Evolutionary conservation across 2,329 filamentous ascomycete species (phyloP).

Genomic region (Rhinocladiella similis): DNA sequence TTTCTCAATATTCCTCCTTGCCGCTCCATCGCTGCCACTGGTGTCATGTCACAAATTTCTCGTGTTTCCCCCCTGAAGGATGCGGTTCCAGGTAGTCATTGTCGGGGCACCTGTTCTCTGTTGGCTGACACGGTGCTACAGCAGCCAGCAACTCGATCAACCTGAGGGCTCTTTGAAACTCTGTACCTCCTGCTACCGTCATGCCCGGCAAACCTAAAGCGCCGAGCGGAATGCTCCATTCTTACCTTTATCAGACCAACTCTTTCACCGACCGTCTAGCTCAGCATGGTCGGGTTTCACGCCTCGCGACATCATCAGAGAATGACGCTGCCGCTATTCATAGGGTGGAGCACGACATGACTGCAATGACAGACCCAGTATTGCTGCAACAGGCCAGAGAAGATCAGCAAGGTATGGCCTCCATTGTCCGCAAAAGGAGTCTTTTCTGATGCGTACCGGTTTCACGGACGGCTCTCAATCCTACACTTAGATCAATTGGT

Average conservation of each 20-base stretch:
- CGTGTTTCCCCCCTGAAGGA: too few species aligned
- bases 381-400: conserved; percentile 7
- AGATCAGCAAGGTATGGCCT: conserved; percentile 4
- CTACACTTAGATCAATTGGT: not conserved
- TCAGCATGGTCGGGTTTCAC: not conserved
- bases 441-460: not conserved
- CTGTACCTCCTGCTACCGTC: too few species aligned
- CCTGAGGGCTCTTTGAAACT: too few species aligned
- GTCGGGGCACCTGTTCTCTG: too few species aligned
- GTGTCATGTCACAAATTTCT: too few species aligned
- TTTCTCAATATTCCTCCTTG: too few species aligned
- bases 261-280: not conserved
- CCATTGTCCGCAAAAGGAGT: too few species aligned
- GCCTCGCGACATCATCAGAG: not conserved
- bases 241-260: not conserved
- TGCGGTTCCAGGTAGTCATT: too few species aligned
- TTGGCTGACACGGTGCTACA: too few species aligned
- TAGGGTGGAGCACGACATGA: conserved; percentile 5
- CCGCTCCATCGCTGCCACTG: too few species aligned
- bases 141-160: too few species aligned
- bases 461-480: not conserved
- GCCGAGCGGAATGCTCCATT: not conserved
- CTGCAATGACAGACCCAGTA: not conserved
- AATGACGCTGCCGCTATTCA: conserved; percentile 2
- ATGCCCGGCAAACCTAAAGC: too few species aligned